These are phyloP conservation scores for Asterella californica DNA, from an alignment of 225 moss, liverwort and hornwort genomes.

Conservation along the genomic window DNA sequence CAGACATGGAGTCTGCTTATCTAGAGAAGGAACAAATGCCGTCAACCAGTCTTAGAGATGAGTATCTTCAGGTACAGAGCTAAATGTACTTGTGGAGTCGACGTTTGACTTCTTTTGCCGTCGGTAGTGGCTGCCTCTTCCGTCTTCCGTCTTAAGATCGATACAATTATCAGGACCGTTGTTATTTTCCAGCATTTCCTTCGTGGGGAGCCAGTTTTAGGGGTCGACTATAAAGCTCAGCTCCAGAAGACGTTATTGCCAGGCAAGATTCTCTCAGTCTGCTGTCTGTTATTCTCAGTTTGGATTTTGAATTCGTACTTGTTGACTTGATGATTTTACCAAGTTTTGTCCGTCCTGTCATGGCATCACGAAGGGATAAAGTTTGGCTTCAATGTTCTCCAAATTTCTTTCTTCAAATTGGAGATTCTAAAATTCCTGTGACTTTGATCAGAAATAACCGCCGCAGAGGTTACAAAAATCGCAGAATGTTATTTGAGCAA, in stretches of 20 bases:
- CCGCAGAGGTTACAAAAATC: constrained; percentile 81
- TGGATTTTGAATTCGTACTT: background rate
- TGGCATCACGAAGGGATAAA: background rate
- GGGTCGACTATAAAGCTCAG: constrained; percentile 87
- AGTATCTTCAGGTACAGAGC: constrained; percentile 73
- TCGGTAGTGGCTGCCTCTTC: background rate
- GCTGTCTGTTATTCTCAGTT: background rate
- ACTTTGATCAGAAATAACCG: constrained; percentile 63
- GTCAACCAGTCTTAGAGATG: constrained; percentile 88
- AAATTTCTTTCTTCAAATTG: background rate
- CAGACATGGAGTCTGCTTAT: constrained; percentile 91
- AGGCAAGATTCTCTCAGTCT: constrained; percentile 45
- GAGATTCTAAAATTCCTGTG: constrained; percentile 7
- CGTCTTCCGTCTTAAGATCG: background rate
- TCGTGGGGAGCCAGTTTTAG: constrained; percentile 82
- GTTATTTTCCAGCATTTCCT: constrained; percentile 68
- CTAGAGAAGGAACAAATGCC: constrained; percentile 95
- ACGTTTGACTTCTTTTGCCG: background rate
- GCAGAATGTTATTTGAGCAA: constrained; percentile 79
- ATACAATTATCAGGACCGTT: constrained; percentile 7
- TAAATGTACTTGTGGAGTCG: background rate
- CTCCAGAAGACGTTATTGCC: constrained; percentile 90
- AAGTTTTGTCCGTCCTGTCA: background rate
- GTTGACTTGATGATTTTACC: background rate
- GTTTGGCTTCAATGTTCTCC: background rate